Base-by-base conservation (phyloP, 179 eudicot species). In the Nepenthes alata region DNA sequence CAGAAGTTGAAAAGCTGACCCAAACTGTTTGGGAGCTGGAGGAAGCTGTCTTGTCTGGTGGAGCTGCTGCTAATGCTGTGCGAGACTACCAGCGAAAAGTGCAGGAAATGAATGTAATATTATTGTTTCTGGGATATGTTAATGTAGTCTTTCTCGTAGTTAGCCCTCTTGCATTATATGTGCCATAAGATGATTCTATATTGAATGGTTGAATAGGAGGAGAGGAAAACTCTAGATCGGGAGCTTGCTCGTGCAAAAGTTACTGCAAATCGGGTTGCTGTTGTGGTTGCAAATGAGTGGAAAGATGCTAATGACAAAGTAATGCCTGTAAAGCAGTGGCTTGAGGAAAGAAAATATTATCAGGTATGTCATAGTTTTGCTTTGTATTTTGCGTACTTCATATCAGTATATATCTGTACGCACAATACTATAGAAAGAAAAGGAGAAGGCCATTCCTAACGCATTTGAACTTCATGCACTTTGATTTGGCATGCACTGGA, bases 251-350 rank as follows among this genome's bases (percentile, higher is more conserved):
- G 96, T 59, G 85, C 91, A 47, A 88, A 80, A 72, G 81, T 88
- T 61, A 80, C 78, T 38, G 96, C 96, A 59, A 88, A 88, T 60
- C 79, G 91, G 61, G 96, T 88, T 50, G 96, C 91, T 48, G 77
- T 74, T 67, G 91, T 83, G n/a, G 91, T 88, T 54, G 96, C 96
- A 38, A 88, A 88, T 74, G 96, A 88, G 54, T 88, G 96, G 96
- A 88, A 88, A 81, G 96, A 85, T 79, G 88, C 75, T 36, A 83
- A 71, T 67, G 89, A 85, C 68, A 85, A 85, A 80, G 96, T 83
- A 57, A 88, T 88, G 91, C 96, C 91, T 60, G 91, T 88, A 35
- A 88, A 83, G 62, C 91, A 88, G 67, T 88, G 96, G 91, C 87
- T 88, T 58, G 91, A 88, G 67, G 96, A 83, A 70, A 78, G 96